These are phyloP conservation scores for Mycena epipterygia DNA, from an alignment of 768 basidiomycete species.

Conservation along the genomic window DNA sequence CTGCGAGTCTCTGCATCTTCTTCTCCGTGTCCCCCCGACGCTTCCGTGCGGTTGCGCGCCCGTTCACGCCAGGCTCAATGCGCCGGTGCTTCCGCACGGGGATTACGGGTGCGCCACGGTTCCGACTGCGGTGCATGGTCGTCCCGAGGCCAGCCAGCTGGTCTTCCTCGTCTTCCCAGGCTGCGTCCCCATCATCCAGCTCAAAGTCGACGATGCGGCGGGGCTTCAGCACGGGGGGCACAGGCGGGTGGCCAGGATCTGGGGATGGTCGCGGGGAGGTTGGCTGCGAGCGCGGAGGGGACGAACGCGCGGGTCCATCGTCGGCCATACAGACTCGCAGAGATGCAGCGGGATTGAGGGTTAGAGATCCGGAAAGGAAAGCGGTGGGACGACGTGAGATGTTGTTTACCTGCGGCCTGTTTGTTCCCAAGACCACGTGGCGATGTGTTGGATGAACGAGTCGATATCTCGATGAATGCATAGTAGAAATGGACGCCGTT, in stretches of 20 bases:
- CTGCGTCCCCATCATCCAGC: no score
- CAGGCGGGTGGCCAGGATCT: no score
- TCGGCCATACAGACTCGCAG: background rate
- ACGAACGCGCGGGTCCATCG: no score
- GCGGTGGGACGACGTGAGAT: no score
- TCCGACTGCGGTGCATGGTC: background rate
- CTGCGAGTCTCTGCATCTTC: background rate
- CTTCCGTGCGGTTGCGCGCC: background rate
- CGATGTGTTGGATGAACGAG: background rate
- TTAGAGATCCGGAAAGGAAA: background rate
- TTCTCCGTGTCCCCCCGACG: background rate
- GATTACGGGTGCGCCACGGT: background rate
- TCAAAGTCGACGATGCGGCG: no score
- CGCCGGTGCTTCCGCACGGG: background rate
- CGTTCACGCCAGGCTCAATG: background rate
- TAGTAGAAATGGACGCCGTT: no score
- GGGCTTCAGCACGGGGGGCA: background rate
- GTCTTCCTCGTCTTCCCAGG: no score
- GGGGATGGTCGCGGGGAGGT: no score
- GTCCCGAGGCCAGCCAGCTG: no score
- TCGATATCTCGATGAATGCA: background rate
- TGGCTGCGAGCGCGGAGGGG: no score
- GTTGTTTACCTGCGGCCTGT: background rate
- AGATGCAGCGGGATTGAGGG: no score
- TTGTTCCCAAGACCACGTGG: background rate